Evolutionary conservation across 805 yeast species (phyloP).

Genomic region (Candida arabinofermentans): DNA sequence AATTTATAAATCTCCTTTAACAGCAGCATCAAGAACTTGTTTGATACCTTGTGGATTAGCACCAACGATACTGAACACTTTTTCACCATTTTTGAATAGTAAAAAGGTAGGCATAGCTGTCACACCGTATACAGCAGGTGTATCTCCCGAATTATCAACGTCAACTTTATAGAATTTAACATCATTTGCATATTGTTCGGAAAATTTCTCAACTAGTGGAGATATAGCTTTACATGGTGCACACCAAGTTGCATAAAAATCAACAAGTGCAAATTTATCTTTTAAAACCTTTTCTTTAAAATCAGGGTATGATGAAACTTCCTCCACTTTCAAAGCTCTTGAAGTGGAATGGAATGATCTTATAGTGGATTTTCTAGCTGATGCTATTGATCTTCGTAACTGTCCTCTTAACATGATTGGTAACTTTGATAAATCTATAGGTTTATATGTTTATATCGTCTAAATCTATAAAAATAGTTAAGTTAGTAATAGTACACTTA

Average conservation of each 20-base stretch:
- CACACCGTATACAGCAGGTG: conserved; percentile 58
- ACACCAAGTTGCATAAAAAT: conserved; percentile 73
- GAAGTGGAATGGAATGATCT: conserved; percentile 14
- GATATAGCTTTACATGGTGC: conserved; percentile 76
- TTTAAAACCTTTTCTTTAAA: conserved; percentile 33
- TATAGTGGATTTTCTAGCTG: conserved; percentile 7
- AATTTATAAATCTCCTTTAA: conserved; percentile 10
- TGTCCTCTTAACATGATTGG: conserved; percentile 1
- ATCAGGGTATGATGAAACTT: conserved; percentile 31
- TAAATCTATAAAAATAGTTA: too few species aligned
- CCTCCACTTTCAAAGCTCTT: conserved; percentile 25
- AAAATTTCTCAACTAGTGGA: conserved; percentile 45
- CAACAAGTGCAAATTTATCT: conserved; percentile 48
- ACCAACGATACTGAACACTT: conserved; percentile 58
- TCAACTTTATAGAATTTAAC: conserved; percentile 68
- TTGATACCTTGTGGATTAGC: conserved; percentile 46
- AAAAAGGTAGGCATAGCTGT: conserved; percentile 77
- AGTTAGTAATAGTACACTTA: background rate
- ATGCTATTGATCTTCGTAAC: background rate
- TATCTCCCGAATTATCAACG: conserved; percentile 58
- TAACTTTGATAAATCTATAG: background rate
- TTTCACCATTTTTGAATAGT: conserved; percentile 56
- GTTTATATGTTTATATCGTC: background rate
- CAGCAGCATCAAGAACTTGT: conserved; percentile 25
- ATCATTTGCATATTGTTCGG: conserved; percentile 38